Base-by-base conservation (phyloP, 192 early-diverging fungal genomes). In the Coemansia sp. region DNA sequence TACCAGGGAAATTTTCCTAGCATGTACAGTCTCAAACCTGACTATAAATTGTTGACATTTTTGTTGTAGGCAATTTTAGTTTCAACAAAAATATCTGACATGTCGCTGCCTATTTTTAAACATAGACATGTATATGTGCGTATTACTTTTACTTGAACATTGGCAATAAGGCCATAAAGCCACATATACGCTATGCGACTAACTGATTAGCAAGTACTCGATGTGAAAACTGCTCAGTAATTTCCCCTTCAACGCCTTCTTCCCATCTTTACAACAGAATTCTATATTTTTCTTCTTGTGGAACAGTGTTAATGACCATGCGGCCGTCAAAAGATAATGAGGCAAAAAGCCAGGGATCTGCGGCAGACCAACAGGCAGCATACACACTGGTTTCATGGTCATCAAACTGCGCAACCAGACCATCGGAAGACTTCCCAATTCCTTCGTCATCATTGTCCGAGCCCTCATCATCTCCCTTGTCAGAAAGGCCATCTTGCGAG, bases 301-400 rank as follows among this genome's bases (percentile, higher is more conserved):
- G 96, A 14, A 97, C 96, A 31, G 88, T 77, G 75, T 94, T 98
- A 54, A 98, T 88, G 23, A 94, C 92, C n/a, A 95, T 84, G 11
- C 93, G 87, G 9, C 96, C 96, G 74, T 95, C 95, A 77, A 94
- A 93, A 24, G 95, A 97, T 24, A 96, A 70, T 3, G 94, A 95
- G 20, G 92, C 90, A 86, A 96, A 98, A 11, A 94, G 84, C 96
- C 96, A 98, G 1, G 94, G 92, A 76, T 96, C 94, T 0, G 87
- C 87, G 5, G 78, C 80, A 54, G 94, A 96, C 96, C 96, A 98
- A 20, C 90, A 87, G 3, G 89, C 90, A 5, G 90, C 78, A 67
- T 97, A 97, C 3, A 98, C 95, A 65, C 91, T 92, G 56, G 96
- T 93, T 72, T 98, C 95, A 74, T 96, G 95, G 68, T 96, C 93